Evolutionary conservation across 768 basidiomycete species (phyloP).

Genomic region (Porphyrellus cyaneotinctus): DNA sequence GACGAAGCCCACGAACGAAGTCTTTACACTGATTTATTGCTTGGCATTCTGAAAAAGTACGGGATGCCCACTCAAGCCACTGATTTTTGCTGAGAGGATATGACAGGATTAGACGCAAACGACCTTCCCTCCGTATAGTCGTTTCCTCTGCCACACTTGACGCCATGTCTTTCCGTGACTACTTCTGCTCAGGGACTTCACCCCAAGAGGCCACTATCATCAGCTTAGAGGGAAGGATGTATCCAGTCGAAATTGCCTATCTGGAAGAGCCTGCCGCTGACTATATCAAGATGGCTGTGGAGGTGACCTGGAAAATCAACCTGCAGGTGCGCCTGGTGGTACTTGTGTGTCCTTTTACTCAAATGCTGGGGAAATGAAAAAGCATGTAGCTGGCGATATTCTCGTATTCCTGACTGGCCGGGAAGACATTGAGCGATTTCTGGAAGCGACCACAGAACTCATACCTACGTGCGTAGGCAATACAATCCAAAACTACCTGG

Average conservation of each 20-base stretch:
- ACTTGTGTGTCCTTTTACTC: not conserved
- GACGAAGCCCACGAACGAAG: slow-evolving; percentile 98
- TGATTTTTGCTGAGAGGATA: slow-evolving; percentile 1
- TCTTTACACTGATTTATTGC: slow-evolving; percentile 89
- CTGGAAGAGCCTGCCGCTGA: slow-evolving; percentile 72
- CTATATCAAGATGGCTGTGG: slow-evolving; percentile 78
- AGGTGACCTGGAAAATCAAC: slow-evolving; percentile 80
- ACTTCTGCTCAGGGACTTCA: slow-evolving; percentile 69
- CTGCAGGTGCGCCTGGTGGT: slow-evolving; percentile 50
- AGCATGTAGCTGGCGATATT: slow-evolving; percentile 87
- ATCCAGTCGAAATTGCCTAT: slow-evolving; percentile 92
- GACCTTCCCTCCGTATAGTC: slow-evolving; percentile 84
- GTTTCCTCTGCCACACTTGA: slow-evolving; percentile 97
- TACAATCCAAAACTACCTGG: not conserved
- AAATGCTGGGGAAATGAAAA: slow-evolving; percentile 24
- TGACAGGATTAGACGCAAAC: slow-evolving; percentile 81
- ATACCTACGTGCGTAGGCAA: slow-evolving; percentile 53
- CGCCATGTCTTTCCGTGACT: slow-evolving; percentile 82
- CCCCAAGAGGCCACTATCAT: slow-evolving; percentile 75
- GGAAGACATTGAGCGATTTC: slow-evolving; percentile 90
- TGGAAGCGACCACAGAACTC: slow-evolving; percentile 77
- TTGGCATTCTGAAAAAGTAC: slow-evolving; percentile 92
- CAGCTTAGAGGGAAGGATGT: slow-evolving; percentile 90
- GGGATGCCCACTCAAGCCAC: slow-evolving; percentile 11
- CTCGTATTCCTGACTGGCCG: slow-evolving; percentile 92